These are phyloP conservation scores for Thoreauomyces humboldtii DNA, from an alignment of 192 early-diverging fungal genomes.

Conservation along the genomic window DNA sequence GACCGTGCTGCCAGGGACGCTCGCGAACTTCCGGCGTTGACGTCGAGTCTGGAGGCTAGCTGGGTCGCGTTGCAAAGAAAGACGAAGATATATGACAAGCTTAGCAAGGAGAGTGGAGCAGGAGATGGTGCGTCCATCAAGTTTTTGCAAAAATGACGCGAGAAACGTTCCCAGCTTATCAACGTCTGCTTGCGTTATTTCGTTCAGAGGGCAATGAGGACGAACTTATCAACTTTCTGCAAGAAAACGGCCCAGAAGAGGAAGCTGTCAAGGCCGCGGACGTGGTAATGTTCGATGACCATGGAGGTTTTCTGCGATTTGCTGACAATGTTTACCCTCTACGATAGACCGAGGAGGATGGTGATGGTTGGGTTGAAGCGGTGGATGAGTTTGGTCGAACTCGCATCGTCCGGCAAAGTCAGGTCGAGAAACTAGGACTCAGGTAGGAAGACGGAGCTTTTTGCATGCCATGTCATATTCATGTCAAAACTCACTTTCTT, in stretches of 20 bases:
- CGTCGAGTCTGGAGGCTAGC: conserved; percentile 34
- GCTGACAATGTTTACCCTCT: no score
- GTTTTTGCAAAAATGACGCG: no score
- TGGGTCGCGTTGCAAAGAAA: conserved; percentile 59
- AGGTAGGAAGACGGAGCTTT: conserved; percentile 2
- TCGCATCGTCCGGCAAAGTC: conserved; percentile 55
- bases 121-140: conserved; percentile 11
- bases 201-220: no score
- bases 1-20: conserved; percentile 34
- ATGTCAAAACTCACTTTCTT: not conserved
- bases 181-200: no score
- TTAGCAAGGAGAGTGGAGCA: conserved; percentile 39
- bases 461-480: not conserved
- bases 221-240: no score
- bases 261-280: no score
- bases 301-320: no score
- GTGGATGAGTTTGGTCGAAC: conserved; percentile 75
- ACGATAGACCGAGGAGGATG: conserved; percentile 34
- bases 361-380: conserved; percentile 75
- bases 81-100: conserved; percentile 58
- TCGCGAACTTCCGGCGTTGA: conserved; percentile 20
- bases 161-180: no score
- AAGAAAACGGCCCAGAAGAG: no score
- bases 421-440: conserved; percentile 34
- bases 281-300: no score